Base-by-base conservation (phyloP, 371 early-diverging fungal species). In the Mortierella sp. region DNA sequence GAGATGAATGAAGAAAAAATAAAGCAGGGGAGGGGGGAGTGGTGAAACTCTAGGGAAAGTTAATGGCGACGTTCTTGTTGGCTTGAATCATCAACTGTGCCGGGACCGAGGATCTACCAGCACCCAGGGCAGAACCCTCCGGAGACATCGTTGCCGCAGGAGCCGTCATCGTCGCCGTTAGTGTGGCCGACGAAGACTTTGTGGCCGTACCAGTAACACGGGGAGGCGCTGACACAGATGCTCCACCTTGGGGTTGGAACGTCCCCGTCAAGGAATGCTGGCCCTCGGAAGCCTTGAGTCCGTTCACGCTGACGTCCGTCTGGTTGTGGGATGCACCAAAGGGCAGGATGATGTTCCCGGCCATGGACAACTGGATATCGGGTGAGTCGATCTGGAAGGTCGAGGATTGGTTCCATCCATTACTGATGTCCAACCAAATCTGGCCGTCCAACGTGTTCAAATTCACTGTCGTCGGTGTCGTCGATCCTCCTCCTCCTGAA, bases 371-470 rank as follows among this genome's bases (percentile, higher is more conserved):
- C 32, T 80, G 80, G 27, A 84, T 75, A 4, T 63, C 21, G 4
- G 80, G 78, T 0, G 84, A 55, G 32, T 74, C 71, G 35, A 75
- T 75, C 38, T 75, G 80, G 54, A 84, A 84, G 24, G 75, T 75
- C 18, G 77, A 74, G 8, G 80, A 74, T 58, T 84, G 84, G 27
- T 84, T 84, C 84, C 84, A 84, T 14, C 75, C 29, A 58, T 75
- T 27, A 32, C 60, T 60, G 56, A 84, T 65, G 27, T 84, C 81
- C 51, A 84, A 38, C 32, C 72, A 76, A n/a, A 84, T 60, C 41
- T 84, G 60, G 14, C 84, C 84, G 46, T 84, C 81, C 38, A 84
- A 27, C 0, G 84, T 84, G 68, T 84, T 80, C 44, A 84, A n/a
- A 55, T 77, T 80, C 41, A 84, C 75, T 8, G 75, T 72, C 3